These are phyloP conservation scores for Spergularia bocconei DNA, from an alignment of 148 eudicot genomes.

Conservation along the genomic window DNA sequence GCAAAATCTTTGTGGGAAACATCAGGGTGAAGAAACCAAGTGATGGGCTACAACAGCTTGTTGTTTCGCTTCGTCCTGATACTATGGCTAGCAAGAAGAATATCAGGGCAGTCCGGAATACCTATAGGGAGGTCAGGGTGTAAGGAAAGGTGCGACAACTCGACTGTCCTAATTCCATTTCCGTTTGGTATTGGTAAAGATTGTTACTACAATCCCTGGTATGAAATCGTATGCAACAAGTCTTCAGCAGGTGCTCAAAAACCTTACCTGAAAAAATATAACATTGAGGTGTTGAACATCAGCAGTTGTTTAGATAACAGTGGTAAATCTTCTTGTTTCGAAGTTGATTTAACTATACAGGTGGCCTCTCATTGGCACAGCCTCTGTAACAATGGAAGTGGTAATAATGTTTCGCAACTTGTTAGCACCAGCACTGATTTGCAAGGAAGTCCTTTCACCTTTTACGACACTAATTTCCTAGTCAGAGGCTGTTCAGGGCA, in stretches of 20 bases:
- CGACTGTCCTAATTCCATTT: conserved; percentile 18
- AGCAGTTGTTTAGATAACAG: not conserved
- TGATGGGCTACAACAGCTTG: not conserved
- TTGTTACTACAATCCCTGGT: conserved; percentile 25
- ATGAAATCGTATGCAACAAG: conserved; percentile 22
- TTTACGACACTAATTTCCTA: not conserved
- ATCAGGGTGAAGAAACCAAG: too few relatives aligned
- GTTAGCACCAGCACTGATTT: conserved; percentile 7
- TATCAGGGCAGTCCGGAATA: not conserved
- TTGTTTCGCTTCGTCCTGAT: not conserved
- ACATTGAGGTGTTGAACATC: conserved; percentile 4
- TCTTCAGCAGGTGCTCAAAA: conserved; percentile 15
- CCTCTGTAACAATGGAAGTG: conserved; percentile 8
- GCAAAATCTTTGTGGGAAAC: not conserved
- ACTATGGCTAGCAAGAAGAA: not conserved
- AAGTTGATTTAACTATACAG: not conserved
- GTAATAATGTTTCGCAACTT: not conserved
- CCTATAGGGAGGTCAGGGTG: conserved; percentile 11
- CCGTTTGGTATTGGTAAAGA: conserved; percentile 21
- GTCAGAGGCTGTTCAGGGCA: conserved; percentile 14
- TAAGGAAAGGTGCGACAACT: conserved; percentile 2
- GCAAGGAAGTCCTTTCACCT: conserved; percentile 1
- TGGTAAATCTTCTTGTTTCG: not conserved
- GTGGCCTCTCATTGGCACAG: conserved; percentile 17
- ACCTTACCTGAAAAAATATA: conserved; percentile 6